A percentile compares a stretch with the other conserved stretches of the same genome.
Evolutionary conservation across 176 grass and related monocot genomes (phyloP).

Genomic region (Pharus latifolius): DNA sequence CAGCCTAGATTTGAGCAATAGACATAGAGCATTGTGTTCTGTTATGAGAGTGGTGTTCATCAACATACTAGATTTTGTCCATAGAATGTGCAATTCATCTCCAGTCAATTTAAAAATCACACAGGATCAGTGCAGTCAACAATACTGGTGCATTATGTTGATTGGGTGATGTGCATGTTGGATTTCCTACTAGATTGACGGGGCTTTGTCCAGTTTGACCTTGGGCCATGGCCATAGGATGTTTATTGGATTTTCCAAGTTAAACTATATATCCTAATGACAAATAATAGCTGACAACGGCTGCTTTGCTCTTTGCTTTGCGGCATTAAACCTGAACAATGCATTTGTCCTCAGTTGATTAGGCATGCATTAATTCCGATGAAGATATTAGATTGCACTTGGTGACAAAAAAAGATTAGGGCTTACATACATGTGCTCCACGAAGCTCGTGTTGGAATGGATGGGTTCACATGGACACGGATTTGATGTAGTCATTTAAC

Average conservation of each 20-base stretch:
- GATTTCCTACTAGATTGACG: not conserved
- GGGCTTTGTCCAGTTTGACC: not conserved
- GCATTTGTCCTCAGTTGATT: too few species aligned
- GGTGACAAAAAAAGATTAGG: too few species aligned
- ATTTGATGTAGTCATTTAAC: too few species aligned
- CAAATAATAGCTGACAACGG: not conserved
- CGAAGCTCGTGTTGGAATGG: too few species aligned
- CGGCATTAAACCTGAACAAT: too few species aligned
- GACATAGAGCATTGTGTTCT: not conserved
- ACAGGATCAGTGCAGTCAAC: slow-evolving; percentile 10
- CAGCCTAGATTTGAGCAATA: slow-evolving; percentile 10
- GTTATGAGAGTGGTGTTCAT: not conserved
- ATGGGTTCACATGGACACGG: too few species aligned
- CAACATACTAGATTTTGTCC: not conserved
- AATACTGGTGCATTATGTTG: not conserved
- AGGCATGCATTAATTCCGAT: too few species aligned
- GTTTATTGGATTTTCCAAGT: not conserved
- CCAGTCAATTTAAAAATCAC: not conserved
- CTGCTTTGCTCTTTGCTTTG: not conserved
- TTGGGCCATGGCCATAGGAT: not conserved
- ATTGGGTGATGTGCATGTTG: not conserved
- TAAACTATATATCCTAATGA: not conserved
- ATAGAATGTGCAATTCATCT: not conserved
- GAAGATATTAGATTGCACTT: too few species aligned
- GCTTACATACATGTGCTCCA: too few species aligned